A percentile compares a stretch with the other conserved stretches of the same genome.
These are phyloP conservation scores for Cubamyces sp. DNA, from an alignment of 768 basidiomycete genomes.

Conservation along the genomic window DNA sequence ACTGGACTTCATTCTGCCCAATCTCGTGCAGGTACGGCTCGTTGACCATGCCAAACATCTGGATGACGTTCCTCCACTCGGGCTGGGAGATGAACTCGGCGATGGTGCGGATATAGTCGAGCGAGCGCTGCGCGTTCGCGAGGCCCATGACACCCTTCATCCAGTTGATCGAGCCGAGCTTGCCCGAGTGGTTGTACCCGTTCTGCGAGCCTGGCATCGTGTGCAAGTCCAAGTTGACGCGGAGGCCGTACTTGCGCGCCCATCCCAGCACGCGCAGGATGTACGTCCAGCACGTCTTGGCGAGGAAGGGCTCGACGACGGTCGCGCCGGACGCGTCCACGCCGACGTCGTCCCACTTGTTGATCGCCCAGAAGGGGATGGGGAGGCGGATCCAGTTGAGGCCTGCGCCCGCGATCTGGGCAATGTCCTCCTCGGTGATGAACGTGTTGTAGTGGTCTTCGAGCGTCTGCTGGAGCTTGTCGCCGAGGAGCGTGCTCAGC, in stretches of 20 bases:
- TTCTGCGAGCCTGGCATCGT: slow-evolving; percentile 81
- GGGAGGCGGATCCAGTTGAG: slow-evolving; percentile 85
- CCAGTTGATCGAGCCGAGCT: slow-evolving; percentile 61
- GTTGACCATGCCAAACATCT: slow-evolving; percentile 65
- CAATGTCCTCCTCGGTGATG: slow-evolving; percentile 49
- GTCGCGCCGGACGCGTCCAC: slow-evolving; percentile 20
- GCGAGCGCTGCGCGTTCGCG: slow-evolving; percentile 80
- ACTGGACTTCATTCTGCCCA: slow-evolving; percentile 53
- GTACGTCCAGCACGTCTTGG: slow-evolving; percentile 78
- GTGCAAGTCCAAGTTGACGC: slow-evolving; percentile 81
- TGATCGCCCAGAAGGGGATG: slow-evolving; percentile 86
- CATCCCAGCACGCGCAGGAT: slow-evolving; percentile 75
- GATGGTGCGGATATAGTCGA: slow-evolving; percentile 75
- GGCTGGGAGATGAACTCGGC: slow-evolving; percentile 80
- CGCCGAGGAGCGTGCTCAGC: slow-evolving; percentile 61
- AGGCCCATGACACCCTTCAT: slow-evolving; percentile 78
- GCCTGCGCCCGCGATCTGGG: slow-evolving; percentile 55
- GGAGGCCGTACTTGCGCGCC: slow-evolving; percentile 87
- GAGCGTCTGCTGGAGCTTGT: slow-evolving; percentile 42
- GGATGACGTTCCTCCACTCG: slow-evolving; percentile 63
- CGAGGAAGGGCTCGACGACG: slow-evolving; percentile 71
- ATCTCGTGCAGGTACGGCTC: slow-evolving; percentile 57
- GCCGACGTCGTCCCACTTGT: slow-evolving; percentile 58
- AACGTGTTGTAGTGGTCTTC: slow-evolving; percentile 83
- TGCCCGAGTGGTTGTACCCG: slow-evolving; percentile 67